These are phyloP conservation scores for Cyberlindnera lachancei DNA, from an alignment of 805 yeast species.

Conservation along the genomic window DNA sequence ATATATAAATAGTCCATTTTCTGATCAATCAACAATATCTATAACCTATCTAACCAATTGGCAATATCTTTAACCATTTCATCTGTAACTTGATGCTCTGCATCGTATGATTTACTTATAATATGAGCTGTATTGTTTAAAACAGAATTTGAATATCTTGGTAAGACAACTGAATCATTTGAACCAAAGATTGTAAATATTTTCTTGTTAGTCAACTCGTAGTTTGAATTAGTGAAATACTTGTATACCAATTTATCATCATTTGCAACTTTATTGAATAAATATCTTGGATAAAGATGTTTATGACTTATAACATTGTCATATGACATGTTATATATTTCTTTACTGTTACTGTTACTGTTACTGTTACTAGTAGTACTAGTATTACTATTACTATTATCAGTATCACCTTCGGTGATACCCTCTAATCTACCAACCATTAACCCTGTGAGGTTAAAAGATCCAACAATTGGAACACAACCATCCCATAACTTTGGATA, in stretches of 20 bases:
- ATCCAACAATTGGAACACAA: constrained; percentile 18
- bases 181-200: constrained; percentile 18
- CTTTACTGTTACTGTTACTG: no score
- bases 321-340: constrained; percentile 1
- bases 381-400: no score
- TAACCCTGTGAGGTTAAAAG: constrained; percentile 15
- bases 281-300: constrained; percentile 2
- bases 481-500: constrained; percentile 12
- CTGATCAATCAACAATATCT: constrained; percentile 14
- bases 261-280: constrained; percentile 7
- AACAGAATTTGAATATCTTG: constrained; percentile 10
- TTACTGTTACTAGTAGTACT: no score
- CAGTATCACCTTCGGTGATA: neutral
- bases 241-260: constrained; percentile 12
- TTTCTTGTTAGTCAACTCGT: constrained; percentile 5
- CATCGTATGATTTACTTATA: constrained; percentile 12
- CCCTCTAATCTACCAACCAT: constrained; percentile 10
- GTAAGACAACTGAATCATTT: constrained; percentile 10
- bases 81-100: constrained; percentile 14
- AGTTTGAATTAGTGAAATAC: no score
- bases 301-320: neutral
- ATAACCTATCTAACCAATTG: constrained; percentile 11
- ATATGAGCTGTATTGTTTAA: constrained; percentile 3
- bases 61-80: constrained; percentile 15
- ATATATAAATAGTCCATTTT: constrained; percentile 1